Evolutionary conservation across 306 rosid genomes (phyloP).

Genomic region (Phaseolus lunatus): DNA sequence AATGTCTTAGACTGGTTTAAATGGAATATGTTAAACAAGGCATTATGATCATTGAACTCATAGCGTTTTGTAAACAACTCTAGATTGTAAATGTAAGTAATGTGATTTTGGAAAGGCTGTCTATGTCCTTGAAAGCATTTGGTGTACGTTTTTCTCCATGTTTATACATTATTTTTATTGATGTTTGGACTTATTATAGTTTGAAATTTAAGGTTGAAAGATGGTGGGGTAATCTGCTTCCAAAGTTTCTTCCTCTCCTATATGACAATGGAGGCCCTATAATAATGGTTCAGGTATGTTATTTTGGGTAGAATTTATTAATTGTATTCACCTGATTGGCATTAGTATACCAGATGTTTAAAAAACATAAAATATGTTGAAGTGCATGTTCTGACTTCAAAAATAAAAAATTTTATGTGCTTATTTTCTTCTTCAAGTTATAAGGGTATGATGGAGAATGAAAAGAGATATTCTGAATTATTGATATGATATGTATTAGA

Average conservation of each 20-base stretch:
- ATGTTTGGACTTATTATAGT: constrained; percentile 39
- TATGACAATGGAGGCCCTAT: constrained; percentile 86
- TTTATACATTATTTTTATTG: constrained; percentile 24
- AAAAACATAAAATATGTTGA: constrained; percentile 21
- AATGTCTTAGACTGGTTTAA: constrained; percentile 18
- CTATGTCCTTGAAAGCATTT: constrained; percentile 37
- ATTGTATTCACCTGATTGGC: constrained; percentile 19
- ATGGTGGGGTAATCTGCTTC: constrained; percentile 94
- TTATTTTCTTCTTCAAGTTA: constrained; percentile 13
- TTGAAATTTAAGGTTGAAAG: constrained; percentile 70
- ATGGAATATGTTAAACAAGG: background rate
- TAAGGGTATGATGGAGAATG: constrained; percentile 17
- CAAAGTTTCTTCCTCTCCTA: constrained; percentile 74
- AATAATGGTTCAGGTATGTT: constrained; percentile 91
- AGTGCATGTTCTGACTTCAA: constrained; percentile 10
- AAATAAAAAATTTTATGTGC: constrained; percentile 22
- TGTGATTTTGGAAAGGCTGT: constrained; percentile 24
- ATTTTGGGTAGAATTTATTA: constrained; percentile 19
- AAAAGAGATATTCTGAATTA: constrained; percentile 9
- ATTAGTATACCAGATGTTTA: constrained; percentile 31
- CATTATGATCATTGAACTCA: background rate
- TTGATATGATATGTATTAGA: constrained; percentile 9
- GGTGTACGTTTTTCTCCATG: background rate
- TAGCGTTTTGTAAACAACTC: constrained; percentile 13
- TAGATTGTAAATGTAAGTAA: constrained; percentile 13